Conservation (phyloP, 495 filamentous ascomycete species). For the Trichoderma gamsii region DNA sequence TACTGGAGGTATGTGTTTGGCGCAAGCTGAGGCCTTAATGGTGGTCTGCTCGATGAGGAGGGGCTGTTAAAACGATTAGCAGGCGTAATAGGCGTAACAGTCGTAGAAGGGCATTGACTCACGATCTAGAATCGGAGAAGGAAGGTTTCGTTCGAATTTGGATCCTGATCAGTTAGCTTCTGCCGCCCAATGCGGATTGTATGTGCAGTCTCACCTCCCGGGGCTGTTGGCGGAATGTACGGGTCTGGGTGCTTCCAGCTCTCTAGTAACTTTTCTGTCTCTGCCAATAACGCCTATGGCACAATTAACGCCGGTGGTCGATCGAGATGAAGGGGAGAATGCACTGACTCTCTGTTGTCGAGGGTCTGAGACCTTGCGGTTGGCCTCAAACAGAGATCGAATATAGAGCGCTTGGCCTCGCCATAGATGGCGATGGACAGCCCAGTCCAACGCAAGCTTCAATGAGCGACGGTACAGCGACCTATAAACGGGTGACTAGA, state of each 20-base stretch:
- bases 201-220: slow-evolving; percentile 70
- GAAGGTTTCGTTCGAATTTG: slow-evolving; percentile 93
- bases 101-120: slow-evolving; percentile 34
- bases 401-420: slow-evolving; percentile 94
- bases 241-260: slow-evolving; percentile 98
- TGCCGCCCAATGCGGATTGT: background rate
- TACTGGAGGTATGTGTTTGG: background rate
- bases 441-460: slow-evolving; percentile 92
- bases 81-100: background rate
- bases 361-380: slow-evolving; percentile 78
- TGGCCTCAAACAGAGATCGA: slow-evolving; percentile 89
- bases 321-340: background rate
- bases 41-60: background rate
- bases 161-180: slow-evolving; percentile 54
- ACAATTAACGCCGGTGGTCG: slow-evolving; percentile 9
- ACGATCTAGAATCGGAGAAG: slow-evolving; percentile 72
- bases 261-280: slow-evolving; percentile 81
- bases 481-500: slow-evolving; percentile 40
- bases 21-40: background rate
- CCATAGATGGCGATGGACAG: slow-evolving; percentile 85
- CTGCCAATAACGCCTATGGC: slow-evolving; percentile 65
- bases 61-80: slow-evolving; percentile 2
- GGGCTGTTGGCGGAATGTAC: slow-evolving; percentile 79
- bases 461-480: slow-evolving; percentile 88
- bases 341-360: slow-evolving; percentile 73